Conservation (phyloP, 768 basidiomycete genomes). For the Termitomyces heimii region DNA sequence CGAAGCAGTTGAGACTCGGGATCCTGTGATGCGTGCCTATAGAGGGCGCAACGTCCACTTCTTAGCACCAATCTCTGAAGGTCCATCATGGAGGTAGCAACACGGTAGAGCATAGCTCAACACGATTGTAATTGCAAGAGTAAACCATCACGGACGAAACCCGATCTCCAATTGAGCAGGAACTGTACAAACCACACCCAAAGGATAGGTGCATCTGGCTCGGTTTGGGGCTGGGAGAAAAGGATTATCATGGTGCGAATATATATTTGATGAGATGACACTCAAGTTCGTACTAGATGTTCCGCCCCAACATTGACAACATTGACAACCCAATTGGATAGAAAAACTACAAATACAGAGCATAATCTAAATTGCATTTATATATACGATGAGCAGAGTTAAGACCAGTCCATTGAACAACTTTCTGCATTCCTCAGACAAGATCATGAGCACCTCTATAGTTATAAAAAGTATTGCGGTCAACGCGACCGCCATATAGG, state of each 20-base stretch:
- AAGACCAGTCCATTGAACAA: not conserved
- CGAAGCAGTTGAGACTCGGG: not conserved
- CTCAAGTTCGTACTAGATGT: not conserved
- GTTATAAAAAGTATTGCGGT: not conserved
- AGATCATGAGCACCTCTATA: not conserved
- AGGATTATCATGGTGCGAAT: not conserved
- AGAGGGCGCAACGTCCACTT: not conserved
- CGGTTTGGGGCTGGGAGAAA: too few relatives aligned
- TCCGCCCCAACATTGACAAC: not conserved
- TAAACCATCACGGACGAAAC: not conserved
- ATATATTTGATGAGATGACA: not conserved
- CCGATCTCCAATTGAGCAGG: not conserved
- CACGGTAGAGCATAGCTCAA: not conserved
- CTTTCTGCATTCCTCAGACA: not conserved
- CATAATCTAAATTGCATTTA: not conserved
- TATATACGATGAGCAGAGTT: not conserved
- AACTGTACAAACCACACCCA: not conserved
- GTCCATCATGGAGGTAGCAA: too few relatives aligned
- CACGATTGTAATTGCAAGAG: not conserved
- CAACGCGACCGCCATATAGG: not conserved
- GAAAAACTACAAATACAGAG: not conserved
- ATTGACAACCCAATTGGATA: not conserved
- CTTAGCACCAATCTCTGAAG: not conserved
- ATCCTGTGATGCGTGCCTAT: not conserved
- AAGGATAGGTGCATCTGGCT: not conserved